A percentile compares a stretch with the other conserved stretches of the same genome.
phyloP scores from a whole-genome alignment of 73 alveolate species.

The Paramecium octaurelia region DNA sequence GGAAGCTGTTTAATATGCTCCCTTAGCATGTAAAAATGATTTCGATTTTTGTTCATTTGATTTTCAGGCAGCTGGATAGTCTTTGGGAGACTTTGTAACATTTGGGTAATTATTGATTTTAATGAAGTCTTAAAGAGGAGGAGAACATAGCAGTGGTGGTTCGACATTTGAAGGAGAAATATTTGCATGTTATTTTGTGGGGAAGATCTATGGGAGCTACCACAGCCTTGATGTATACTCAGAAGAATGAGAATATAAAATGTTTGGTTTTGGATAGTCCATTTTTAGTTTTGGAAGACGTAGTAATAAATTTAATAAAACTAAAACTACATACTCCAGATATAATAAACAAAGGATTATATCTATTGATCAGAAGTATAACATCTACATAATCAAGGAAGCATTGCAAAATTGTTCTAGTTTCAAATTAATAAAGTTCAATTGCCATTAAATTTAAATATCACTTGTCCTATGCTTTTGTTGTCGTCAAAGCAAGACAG shows the following conservation, averaged over 20 bases:
- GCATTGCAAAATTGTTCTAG: not conserved
- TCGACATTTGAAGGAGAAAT: not conserved
- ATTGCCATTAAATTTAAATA: not conserved
- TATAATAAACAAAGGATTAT: not conserved
- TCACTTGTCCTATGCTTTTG: not conserved
- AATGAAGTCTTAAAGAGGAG: not conserved
- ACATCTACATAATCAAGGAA: not conserved
- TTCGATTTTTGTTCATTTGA: conserved; percentile 35
- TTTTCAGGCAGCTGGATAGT: conserved; percentile 26
- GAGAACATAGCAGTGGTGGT: not conserved
- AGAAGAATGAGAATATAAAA: not conserved
- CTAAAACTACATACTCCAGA: not conserved
- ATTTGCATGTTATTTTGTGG: not conserved
- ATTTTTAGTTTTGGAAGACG: not conserved
- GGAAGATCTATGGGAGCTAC: conserved; percentile 51
- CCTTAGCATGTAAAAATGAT: not conserved
- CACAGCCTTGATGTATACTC: not conserved
- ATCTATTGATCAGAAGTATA: not conserved
- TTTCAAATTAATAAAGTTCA: not conserved
- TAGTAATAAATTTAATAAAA: not conserved
- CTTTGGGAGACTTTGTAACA: not conserved
- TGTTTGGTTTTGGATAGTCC: conserved; percentile 13
- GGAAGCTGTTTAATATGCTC: not conserved
- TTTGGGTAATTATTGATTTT: conserved; percentile 7
- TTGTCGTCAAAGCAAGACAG: not conserved